phyloP scores from a whole-genome alignment of 495 filamentous ascomycete genomes.

The Chaetomium cochliodes region DNA sequence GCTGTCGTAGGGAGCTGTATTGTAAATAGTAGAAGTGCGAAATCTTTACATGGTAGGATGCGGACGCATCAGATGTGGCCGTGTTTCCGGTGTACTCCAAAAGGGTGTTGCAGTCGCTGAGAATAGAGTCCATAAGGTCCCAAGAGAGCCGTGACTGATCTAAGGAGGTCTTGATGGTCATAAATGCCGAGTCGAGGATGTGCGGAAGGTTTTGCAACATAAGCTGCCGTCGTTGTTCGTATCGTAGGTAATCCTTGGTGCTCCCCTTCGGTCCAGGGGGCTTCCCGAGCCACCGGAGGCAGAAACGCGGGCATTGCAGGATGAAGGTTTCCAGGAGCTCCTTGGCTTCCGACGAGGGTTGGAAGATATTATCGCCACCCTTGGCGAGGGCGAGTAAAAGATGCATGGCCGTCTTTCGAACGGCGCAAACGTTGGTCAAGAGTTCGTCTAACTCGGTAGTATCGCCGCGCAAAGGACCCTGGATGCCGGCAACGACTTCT shows the following conservation, averaged over 20 bases:
- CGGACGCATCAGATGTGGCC: constrained; percentile 30
- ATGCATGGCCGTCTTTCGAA: constrained; percentile 60
- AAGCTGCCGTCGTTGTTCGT: constrained; percentile 55
- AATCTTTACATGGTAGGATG: constrained; percentile 57
- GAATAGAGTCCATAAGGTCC: constrained; percentile 52
- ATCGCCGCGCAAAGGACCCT: constrained; percentile 62
- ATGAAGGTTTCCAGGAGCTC: constrained; percentile 50
- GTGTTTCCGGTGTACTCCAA: constrained; percentile 48
- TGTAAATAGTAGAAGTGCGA: constrained; percentile 79
- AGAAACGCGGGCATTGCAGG: constrained; percentile 52
- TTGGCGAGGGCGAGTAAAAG: constrained; percentile 41
- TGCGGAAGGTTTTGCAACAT: constrained; percentile 46
- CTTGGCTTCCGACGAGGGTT: constrained; percentile 16
- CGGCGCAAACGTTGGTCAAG: constrained; percentile 59
- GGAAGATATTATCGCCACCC: constrained; percentile 6
- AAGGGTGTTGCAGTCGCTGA: constrained; percentile 55
- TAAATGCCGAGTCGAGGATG: constrained; percentile 57
- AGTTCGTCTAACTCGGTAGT: constrained; percentile 67
- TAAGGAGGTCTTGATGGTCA: constrained; percentile 48
- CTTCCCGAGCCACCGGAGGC: constrained; percentile 56
- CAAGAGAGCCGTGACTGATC: constrained; percentile 44
- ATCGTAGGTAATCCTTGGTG: constrained; percentile 52
- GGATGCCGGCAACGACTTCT: constrained; percentile 53
- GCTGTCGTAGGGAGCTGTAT: constrained; percentile 42
- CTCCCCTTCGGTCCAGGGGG: constrained; percentile 41